A percentile compares a stretch with the other conserved stretches of the same genome.
These are phyloP conservation scores for Ceriops zippeliana DNA, from an alignment of 345 rosid genomes.

Conservation along the genomic window DNA sequence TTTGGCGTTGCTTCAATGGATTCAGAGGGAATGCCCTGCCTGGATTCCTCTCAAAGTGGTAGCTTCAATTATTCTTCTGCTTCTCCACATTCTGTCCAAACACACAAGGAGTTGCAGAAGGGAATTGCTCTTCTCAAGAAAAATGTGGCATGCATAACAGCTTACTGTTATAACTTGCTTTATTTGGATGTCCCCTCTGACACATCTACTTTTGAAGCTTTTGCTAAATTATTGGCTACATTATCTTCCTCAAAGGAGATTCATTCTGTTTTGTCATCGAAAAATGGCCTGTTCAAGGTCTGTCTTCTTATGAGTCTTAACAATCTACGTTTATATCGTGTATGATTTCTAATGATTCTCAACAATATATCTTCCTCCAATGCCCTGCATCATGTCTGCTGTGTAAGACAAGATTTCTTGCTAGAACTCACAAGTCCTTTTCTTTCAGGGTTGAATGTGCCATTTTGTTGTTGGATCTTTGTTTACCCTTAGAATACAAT, in stretches of 20 bases:
- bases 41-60: slow-evolving; percentile 60
- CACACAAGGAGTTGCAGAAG: slow-evolving; percentile 87
- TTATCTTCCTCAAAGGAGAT: slow-evolving; percentile 81
- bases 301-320: background rate
- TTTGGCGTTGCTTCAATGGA: slow-evolving; percentile 91
- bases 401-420: no score
- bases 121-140: slow-evolving; percentile 93
- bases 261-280: slow-evolving; percentile 60
- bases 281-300: slow-evolving; percentile 90
- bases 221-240: slow-evolving; percentile 67
- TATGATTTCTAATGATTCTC: no score
- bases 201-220: slow-evolving; percentile 86
- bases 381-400: no score
- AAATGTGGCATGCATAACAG: slow-evolving; percentile 90
- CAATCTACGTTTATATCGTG: background rate
- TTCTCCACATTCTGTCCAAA: slow-evolving; percentile 72
- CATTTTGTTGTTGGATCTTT: background rate
- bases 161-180: slow-evolving; percentile 76
- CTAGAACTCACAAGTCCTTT: background rate
- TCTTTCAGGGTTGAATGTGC: background rate
- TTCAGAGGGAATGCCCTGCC: slow-evolving; percentile 65
- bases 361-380: no score
- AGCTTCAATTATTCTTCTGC: slow-evolving; percentile 76
- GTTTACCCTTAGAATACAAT: background rate
- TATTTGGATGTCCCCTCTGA: slow-evolving; percentile 83